Evolutionary conservation across 495 filamentous ascomycete genomes (phyloP), one percentile per base, ranked within the genome.

Genomic region (Talaromyces liani): DNA sequence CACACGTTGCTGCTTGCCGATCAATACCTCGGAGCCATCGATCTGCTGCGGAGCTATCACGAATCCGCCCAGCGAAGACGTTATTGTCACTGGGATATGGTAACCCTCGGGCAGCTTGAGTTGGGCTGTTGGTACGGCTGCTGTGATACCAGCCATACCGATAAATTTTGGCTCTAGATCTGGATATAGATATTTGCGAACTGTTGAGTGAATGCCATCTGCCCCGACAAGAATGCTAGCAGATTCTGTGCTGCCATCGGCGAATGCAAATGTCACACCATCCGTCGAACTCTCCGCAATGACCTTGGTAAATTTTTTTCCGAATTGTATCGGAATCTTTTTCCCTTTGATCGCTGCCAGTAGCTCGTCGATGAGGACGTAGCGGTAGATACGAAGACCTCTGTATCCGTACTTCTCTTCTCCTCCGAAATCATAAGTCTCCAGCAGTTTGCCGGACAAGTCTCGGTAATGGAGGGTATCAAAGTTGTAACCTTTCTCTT

Each of bases 151-250:
- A 7, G 75, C 55, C 1, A 63, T 54, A 57, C 71, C 70, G 8
- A 67, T 71, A 63, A 73, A 78, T 0, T 8, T 55, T 9, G 75
- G 70, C 39, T 69, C 63, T 12, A 74, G 54, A 1, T 70, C 65
- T 0, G 74, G 74, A 49, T 73, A 75, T 3, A 76, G 66, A 31
- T 73, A 72, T 29, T 67, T 66, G 18, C 78, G 78, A 10, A 84
- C 77, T 14, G 67, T 68, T 0, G 79, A 80, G 64, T 84, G 79
- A 60, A 82, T 81, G 22, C 82, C 80, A 41, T 84, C 80, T 0
- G 79, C 77, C 2, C 79, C 81, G 24, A 84, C 71, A 8, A 84
- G 66, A 33, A 75, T 72, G 1, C 60, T 53, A 4, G 78, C 76
- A 0, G 58, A 64, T 7, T 27, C 69, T 4, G 64, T 68, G 3